Percentiles rank a stretch among this genome's conserved stretches.
Evolutionary conservation across 495 filamentous ascomycete species (phyloP).

Genomic region (Penicillium odoratum): DNA sequence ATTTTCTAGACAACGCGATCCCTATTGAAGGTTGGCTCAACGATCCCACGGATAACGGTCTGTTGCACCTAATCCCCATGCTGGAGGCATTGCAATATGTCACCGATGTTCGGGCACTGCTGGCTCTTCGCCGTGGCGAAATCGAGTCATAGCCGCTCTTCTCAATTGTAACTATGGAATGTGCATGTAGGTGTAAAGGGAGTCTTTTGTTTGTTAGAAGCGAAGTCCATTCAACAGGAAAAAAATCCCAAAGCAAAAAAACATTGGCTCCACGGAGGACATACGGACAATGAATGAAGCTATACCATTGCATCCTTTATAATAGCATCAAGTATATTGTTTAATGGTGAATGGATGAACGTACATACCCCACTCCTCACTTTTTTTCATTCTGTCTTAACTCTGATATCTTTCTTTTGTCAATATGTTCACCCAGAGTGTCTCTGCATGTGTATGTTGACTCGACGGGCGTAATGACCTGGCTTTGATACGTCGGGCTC

Average conservation of each 20-base stretch:
- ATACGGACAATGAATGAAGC: conserved; percentile 10
- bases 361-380: conserved; percentile 14
- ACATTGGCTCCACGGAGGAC: conserved; percentile 12
- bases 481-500: background rate
- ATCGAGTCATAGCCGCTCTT: conserved; percentile 40
- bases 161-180: conserved; percentile 17
- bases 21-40: conserved; percentile 45
- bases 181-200: conserved; percentile 25
- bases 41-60: conserved; percentile 70
- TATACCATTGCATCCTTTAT: conserved; percentile 3
- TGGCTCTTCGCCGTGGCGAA: conserved; percentile 87
- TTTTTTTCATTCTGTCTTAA: background rate
- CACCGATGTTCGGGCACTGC: conserved; percentile 86
- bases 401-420: background rate
- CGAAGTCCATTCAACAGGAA: conserved; percentile 10
- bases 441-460: background rate
- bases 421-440: background rate
- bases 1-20: conserved; percentile 31
- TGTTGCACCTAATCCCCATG: conserved; percentile 89
- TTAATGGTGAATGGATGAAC: conserved; percentile 13
- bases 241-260: background rate
- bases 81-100: conserved; percentile 94
- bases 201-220: conserved; percentile 20
- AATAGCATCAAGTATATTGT: conserved; percentile 14
- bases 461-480: background rate